Conservation (phyloP, 2,329 filamentous ascomycete genomes). For the Aureobasidium vineae region DNA sequence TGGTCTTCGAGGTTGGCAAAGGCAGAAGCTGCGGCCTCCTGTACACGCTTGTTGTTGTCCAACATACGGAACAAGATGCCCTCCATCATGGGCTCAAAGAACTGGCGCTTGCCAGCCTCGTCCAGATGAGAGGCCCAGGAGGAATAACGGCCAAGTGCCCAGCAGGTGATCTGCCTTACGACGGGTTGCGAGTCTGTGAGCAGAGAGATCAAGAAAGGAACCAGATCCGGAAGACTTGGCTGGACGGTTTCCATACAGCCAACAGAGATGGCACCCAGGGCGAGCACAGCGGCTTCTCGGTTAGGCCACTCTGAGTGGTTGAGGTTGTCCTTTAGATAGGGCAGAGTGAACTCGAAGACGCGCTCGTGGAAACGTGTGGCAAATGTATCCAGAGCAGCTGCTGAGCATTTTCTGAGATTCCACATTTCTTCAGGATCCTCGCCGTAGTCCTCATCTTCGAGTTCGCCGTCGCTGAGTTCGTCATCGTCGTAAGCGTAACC, state of each 20-base stretch:
- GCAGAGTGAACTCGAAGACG: conserved; percentile 88
- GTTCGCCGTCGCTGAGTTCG: conserved; percentile 82
- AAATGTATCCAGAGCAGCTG: conserved; percentile 90
- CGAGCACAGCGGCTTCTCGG: conserved; percentile 89
- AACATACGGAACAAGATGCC: conserved; percentile 93
- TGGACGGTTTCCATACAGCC: conserved; percentile 88
- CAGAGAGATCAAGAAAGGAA: conserved; percentile 85
- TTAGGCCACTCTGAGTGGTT: conserved; percentile 87
- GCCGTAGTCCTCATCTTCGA: conserved; percentile 68
- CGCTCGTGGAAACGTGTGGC: conserved; percentile 83
- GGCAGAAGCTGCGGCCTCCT: conserved; percentile 91
- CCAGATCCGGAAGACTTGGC: conserved; percentile 84
- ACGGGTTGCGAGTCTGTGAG: conserved; percentile 83
- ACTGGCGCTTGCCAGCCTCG: conserved; percentile 67
- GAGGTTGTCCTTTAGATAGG: conserved; percentile 87
- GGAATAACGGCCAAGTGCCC: conserved; percentile 93
- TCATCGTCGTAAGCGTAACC: conserved; percentile 57
- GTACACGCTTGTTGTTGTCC: conserved; percentile 95
- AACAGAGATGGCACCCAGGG: conserved; percentile 90
- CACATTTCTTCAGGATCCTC: conserved; percentile 85
- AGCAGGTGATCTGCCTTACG: conserved; percentile 95
- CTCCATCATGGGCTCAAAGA: conserved; percentile 96
- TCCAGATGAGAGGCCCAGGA: conserved; percentile 80
- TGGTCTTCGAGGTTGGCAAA: conserved; percentile 97
- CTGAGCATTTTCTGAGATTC: conserved; percentile 96